phyloP scores from a whole-genome alignment of 2,329 filamentous ascomycete species.

The Fusarium sp. region DNA sequence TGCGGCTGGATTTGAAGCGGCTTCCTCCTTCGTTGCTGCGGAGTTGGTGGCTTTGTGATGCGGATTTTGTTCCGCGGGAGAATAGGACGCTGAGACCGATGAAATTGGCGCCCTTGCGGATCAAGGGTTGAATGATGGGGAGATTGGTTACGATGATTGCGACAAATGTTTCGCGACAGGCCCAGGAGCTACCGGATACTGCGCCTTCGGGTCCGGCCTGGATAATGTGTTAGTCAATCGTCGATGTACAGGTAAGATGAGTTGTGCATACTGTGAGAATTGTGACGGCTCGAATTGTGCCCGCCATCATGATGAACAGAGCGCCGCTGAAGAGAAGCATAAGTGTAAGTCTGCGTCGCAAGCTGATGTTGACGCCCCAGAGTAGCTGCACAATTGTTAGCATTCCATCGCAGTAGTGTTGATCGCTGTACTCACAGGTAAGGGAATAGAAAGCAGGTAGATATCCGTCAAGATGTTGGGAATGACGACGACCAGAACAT shows the following conservation, averaged over 20 bases:
- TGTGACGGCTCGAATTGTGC: conserved; percentile 37
- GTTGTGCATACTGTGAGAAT: conserved; percentile 17
- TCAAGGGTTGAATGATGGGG: conserved; percentile 37
- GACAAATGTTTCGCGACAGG: conserved; percentile 54
- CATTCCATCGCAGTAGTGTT: fast-evolving
- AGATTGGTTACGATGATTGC: conserved; percentile 53
- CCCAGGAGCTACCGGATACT: conserved; percentile 46
- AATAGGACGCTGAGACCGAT: conserved; percentile 38
- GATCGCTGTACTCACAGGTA: conserved; percentile 14
- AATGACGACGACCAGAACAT: conserved; percentile 37
- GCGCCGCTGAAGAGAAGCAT: conserved; percentile 39
- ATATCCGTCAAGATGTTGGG: conserved; percentile 38
- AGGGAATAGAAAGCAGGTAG: conserved; percentile 31
- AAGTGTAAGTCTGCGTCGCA: conserved; percentile 37
- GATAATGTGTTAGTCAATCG: not conserved
- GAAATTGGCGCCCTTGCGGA: conserved; percentile 36
- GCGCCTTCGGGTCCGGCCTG: conserved; percentile 35
- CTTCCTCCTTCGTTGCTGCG: conserved; percentile 31
- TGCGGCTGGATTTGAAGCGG: conserved; percentile 27
- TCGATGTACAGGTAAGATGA: fast-evolving
- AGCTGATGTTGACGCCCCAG: conserved; percentile 39
- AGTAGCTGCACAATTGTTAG: conserved; percentile 21
- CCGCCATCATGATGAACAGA: conserved; percentile 40
- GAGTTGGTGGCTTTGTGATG: conserved; percentile 37
- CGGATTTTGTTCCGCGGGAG: conserved; percentile 30